phyloP scores from a whole-genome alignment of 106 monocot genomes.

The Chionographis japonica region DNA sequence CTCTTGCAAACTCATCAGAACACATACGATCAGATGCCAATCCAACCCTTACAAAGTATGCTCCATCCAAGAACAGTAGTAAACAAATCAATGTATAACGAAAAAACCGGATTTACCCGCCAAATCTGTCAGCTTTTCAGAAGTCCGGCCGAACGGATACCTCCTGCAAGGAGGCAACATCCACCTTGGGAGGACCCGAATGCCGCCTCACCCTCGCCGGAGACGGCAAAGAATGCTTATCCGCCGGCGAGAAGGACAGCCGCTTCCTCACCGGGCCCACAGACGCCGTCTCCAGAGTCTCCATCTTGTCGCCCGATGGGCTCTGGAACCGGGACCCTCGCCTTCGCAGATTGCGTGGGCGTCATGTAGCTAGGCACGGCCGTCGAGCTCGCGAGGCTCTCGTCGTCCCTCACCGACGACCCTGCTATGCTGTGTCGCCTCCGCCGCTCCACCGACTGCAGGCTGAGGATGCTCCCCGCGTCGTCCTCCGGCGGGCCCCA shows the following conservation, averaged over 20 bases:
- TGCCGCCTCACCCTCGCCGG: conserved; percentile 27
- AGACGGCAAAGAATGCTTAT: conserved; percentile 19
- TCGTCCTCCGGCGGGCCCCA: conserved; percentile 44
- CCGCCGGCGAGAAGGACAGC: conserved; percentile 43
- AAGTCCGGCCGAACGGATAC: neutral
- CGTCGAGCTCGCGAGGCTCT: conserved; percentile 53
- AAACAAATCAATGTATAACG: too few species aligned
- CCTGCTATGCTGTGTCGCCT: conserved; percentile 68
- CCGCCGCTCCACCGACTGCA: conserved; percentile 31
- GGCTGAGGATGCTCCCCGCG: conserved; percentile 36
- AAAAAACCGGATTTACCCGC: too few species aligned
- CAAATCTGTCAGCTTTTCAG: too few species aligned
- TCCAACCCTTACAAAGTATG: too few species aligned
- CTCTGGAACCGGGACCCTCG: conserved; percentile 49
- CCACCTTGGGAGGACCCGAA: conserved; percentile 41
- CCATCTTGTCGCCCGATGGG: conserved; percentile 16
- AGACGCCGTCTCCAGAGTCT: conserved; percentile 27
- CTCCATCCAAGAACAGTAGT: too few species aligned
- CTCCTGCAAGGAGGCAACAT: conserved; percentile 26
- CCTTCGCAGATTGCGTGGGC: conserved; percentile 55
- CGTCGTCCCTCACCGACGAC: conserved; percentile 58
- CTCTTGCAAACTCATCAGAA: too few species aligned
- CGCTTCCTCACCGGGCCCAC: conserved; percentile 51
- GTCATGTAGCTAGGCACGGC: conserved; percentile 60
- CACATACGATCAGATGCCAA: too few species aligned